phyloP scores from a whole-genome alignment of 148 eudicot species.

The Fagopyrum tataricum region DNA sequence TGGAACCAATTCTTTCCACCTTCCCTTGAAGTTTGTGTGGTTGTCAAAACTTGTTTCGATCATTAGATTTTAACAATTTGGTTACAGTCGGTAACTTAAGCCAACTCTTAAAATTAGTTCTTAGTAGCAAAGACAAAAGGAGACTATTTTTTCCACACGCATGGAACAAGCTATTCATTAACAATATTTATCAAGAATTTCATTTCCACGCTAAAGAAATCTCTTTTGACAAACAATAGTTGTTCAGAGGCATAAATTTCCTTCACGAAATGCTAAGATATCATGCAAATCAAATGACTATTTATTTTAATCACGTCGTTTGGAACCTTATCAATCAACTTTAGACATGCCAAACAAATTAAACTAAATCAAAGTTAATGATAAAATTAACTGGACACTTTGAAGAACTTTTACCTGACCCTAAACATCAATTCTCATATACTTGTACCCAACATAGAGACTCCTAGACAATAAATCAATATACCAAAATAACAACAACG shows the following conservation, averaged over 20 bases:
- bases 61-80: too few species aligned
- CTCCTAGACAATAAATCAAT: conserved; percentile 49
- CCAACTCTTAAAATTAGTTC: too few species aligned
- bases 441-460: conserved; percentile 55
- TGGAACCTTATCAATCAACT: not conserved
- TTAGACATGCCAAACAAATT: not conserved
- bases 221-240: not conserved
- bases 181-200: not conserved
- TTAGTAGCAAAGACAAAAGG: too few species aligned
- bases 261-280: not conserved
- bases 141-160: too few species aligned
- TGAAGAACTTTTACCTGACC: conserved; percentile 44
- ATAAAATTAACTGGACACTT: not conserved
- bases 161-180: not conserved
- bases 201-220: not conserved
- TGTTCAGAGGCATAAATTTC: not conserved
- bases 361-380: not conserved
- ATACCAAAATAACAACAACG: conserved; percentile 32
- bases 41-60: too few species aligned
- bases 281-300: not conserved
- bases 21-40: too few species aligned
- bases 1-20: too few species aligned
- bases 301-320: not conserved
- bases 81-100: too few species aligned
- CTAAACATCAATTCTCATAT: conserved; percentile 63